Conservation (phyloP, 78 protist genomes). For the Neovahlkampfia damariscottae region DNA sequence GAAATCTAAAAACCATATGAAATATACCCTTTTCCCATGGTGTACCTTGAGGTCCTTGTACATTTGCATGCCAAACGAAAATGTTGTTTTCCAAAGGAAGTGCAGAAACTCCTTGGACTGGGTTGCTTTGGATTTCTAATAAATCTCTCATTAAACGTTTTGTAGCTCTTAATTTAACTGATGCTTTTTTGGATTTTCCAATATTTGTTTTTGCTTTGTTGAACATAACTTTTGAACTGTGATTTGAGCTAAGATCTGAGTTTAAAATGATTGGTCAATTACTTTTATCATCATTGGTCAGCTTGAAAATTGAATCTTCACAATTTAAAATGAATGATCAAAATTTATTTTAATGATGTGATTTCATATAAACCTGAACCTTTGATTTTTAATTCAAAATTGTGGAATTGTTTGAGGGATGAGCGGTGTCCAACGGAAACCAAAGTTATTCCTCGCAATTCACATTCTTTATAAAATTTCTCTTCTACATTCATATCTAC, state of each 20-base stretch:
- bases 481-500: neutral
- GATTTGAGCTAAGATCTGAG: too few species aligned
- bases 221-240: too few species aligned
- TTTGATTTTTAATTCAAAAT: neutral
- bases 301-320: too few species aligned
- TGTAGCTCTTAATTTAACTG: too few species aligned
- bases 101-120: constrained; percentile 11
- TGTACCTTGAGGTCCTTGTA: constrained; percentile 78
- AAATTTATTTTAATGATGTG: neutral
- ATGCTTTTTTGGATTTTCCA: too few species aligned
- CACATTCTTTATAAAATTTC: neutral
- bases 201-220: too few species aligned
- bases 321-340: too few species aligned
- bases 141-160: neutral
- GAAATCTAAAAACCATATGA: constrained; percentile 72
- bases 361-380: neutral
- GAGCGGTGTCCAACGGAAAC: neutral
- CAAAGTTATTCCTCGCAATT: neutral
- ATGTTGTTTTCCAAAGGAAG: constrained; percentile 6
- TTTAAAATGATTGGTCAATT: too few species aligned
- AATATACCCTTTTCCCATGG: constrained; percentile 75
- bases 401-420: neutral
- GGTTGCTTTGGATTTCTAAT: neutral
- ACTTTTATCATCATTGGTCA: too few species aligned
- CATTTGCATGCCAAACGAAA: constrained; percentile 90